A percentile compares a stretch with the other conserved stretches of the same genome.
Evolutionary conservation across 768 basidiomycete genomes (phyloP).

Genomic region (Lepiota venenata): DNA sequence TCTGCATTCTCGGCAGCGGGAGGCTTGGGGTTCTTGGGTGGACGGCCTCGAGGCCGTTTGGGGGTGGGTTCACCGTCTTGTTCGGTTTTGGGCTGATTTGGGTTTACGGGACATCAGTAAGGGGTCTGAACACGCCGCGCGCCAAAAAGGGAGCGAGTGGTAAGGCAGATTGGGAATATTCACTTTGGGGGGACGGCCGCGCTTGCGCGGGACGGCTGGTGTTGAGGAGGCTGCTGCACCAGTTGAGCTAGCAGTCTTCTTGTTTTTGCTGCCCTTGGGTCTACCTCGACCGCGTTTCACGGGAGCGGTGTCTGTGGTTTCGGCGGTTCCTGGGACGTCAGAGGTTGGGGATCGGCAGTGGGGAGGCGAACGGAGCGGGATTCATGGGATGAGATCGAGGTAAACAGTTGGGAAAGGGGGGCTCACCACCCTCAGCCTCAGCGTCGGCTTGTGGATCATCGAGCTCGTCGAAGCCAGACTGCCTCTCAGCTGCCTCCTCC

Average conservation of each 20-base stretch:
- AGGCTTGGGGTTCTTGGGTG: constrained; percentile 63
- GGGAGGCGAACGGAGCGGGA: constrained; percentile 19
- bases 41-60: constrained; percentile 73
- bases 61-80: constrained; percentile 45
- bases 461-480: constrained; percentile 53
- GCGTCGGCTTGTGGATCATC: constrained; percentile 40
- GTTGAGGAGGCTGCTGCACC: constrained; percentile 32
- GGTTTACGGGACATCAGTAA: constrained; percentile 16
- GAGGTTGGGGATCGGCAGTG: constrained; percentile 17
- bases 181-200: constrained; percentile 70
- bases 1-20: constrained; percentile 35
- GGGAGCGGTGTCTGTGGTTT: constrained; percentile 26
- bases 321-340: constrained; percentile 36
- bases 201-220: constrained; percentile 44
- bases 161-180: constrained; percentile 19
- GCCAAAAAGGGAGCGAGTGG: constrained; percentile 12
- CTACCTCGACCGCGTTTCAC: constrained; percentile 82
- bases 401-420: constrained; percentile 24
- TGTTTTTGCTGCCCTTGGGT: constrained; percentile 85
- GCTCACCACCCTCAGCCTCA: constrained; percentile 39
- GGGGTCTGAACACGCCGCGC: constrained; percentile 15
- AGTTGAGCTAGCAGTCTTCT: constrained; percentile 36
- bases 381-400: constrained; percentile 18
- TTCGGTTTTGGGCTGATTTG: constrained; percentile 40
- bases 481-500: constrained; percentile 51